Evolutionary conservation across 768 basidiomycete genomes (phyloP).

Genomic region (Dendrothele bispora): DNA sequence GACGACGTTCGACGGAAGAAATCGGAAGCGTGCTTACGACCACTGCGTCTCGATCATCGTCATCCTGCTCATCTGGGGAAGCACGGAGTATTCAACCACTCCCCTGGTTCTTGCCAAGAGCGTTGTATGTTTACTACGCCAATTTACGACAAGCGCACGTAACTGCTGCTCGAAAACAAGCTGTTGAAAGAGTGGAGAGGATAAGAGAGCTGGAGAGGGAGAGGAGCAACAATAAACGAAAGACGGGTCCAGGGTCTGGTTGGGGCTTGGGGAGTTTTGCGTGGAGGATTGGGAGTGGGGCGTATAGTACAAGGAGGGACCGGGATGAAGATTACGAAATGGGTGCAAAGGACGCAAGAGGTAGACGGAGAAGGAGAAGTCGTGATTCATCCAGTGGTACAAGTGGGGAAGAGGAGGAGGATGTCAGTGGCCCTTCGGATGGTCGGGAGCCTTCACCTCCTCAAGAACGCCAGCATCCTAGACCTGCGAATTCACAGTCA

Average conservation of each 20-base stretch:
- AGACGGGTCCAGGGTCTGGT: slow-evolving; percentile 35
- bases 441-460: slow-evolving; percentile 1
- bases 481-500: no score
- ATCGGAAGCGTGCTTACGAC: background rate
- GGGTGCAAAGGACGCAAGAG: slow-evolving; percentile 13
- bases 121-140: slow-evolving; percentile 55
- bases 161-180: slow-evolving; percentile 68
- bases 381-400: background rate
- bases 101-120: slow-evolving; percentile 36
- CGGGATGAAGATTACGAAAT: slow-evolving; percentile 11
- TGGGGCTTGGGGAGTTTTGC: slow-evolving; percentile 80
- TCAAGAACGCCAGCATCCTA: background rate
- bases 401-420: slow-evolving; percentile 9
- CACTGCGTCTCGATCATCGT: slow-evolving; percentile 13
- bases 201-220: slow-evolving; percentile 60
- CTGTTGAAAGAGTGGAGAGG: slow-evolving; percentile 64
- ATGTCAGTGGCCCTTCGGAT: background rate
- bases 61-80: slow-evolving; percentile 16
- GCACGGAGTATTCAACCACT: slow-evolving; percentile 24
- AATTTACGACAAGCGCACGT: slow-evolving; percentile 70
- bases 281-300: slow-evolving; percentile 31
- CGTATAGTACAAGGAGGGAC: no score
- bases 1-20: background rate
- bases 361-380: slow-evolving; percentile 11
- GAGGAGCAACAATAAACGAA: background rate